Conservation (phyloP, 768 basidiomycete species). For the Hydnum rufescens region DNA sequence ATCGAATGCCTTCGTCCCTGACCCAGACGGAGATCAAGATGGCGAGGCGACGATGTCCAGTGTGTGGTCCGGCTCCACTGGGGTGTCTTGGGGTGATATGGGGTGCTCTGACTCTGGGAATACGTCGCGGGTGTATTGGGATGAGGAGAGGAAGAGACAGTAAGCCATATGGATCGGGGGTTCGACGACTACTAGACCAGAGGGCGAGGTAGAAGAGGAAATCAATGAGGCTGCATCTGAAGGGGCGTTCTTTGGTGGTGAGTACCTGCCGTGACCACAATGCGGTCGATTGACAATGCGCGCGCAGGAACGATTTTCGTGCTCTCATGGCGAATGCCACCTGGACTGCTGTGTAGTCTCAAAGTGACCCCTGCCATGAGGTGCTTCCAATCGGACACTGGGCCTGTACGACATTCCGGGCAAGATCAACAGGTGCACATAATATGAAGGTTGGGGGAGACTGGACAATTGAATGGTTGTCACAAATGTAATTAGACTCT, state of each 20-base stretch:
- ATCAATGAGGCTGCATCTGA: conserved; percentile 35
- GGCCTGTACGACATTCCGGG: conserved; percentile 4
- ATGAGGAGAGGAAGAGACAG: conserved; percentile 2
- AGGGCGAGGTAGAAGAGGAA: conserved; percentile 11
- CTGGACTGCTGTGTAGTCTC: conserved; percentile 61
- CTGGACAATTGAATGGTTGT: conserved; percentile 69
- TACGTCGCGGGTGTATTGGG: background rate
- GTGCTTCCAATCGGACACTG: conserved; percentile 15
- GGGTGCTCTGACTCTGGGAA: background rate
- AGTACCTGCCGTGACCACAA: conserved; percentile 27
- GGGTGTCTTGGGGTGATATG: background rate
- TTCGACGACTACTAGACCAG: background rate
- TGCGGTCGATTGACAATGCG: background rate
- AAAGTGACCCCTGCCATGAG: conserved; percentile 1
- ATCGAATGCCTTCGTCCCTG: conserved; percentile 58
- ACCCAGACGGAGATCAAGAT: conserved; percentile 1
- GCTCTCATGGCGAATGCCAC: conserved; percentile 40
- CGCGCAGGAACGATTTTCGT: conserved; percentile 67
- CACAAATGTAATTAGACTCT: too few relatives aligned
- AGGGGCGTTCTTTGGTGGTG: conserved; percentile 21
- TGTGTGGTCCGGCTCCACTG: conserved; percentile 5
- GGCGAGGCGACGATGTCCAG: conserved; percentile 12
- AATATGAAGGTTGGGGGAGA: conserved; percentile 38
- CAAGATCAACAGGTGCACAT: conserved; percentile 4
- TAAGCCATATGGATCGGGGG: background rate